Percentiles rank a stretch among this genome's conserved stretches.
phyloP scores from a whole-genome alignment of 345 rosid genomes.

The Litchi chinensis region DNA sequence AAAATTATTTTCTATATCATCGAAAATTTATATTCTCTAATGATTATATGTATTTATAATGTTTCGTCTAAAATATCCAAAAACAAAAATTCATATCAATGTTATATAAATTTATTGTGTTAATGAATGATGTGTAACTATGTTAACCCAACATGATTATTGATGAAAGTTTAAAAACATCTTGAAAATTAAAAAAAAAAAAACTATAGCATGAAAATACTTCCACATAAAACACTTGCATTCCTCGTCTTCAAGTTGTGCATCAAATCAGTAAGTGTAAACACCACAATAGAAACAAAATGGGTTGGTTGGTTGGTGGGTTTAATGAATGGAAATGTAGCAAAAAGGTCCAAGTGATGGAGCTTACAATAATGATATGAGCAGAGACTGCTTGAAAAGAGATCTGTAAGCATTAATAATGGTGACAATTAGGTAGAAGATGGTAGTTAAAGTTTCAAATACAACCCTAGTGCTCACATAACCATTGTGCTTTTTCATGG shows the following conservation, averaged over 20 bases:
- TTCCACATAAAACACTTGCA: too few relatives aligned
- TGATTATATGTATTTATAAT: too few relatives aligned
- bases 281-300: background rate
- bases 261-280: too few relatives aligned
- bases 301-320: background rate
- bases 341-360: background rate
- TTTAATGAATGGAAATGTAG: background rate
- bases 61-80: too few relatives aligned
- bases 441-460: background rate
- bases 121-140: too few relatives aligned
- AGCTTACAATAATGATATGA: background rate
- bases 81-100: too few relatives aligned
- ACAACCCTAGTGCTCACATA: background rate
- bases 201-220: too few relatives aligned
- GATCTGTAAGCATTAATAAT: background rate
- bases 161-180: too few relatives aligned
- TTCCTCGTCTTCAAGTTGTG: too few relatives aligned
- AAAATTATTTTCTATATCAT: background rate
- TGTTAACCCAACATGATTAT: too few relatives aligned
- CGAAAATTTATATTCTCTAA: background rate
- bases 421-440: background rate
- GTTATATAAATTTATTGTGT: too few relatives aligned
- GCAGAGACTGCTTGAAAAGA: background rate
- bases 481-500: background rate
- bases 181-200: too few relatives aligned